A percentile compares a stretch with the other conserved stretches of the same genome.
These are phyloP conservation scores for Pugionium dolabratum DNA, from an alignment of 345 rosid species.

Conservation along the genomic window DNA sequence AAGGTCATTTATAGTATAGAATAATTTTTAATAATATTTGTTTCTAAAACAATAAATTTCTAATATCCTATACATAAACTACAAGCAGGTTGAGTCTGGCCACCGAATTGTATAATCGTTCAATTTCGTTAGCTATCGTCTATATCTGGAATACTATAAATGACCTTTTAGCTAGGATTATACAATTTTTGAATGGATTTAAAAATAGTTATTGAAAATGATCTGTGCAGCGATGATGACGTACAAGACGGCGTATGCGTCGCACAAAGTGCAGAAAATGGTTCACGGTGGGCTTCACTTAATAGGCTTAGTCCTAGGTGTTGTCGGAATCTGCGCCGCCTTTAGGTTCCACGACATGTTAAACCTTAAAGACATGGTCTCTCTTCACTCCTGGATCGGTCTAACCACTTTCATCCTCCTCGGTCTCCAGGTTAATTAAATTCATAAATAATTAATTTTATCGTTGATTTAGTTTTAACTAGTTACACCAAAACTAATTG, in stretches of 20 bases:
- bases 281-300: conserved; percentile 65
- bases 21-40: too few species aligned
- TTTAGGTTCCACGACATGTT: conserved; percentile 76
- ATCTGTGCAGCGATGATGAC: conserved; percentile 72
- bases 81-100: too few species aligned
- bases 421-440: conserved; percentile 58
- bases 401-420: conserved; percentile 58
- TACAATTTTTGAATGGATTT: too few species aligned
- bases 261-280: conserved; percentile 44
- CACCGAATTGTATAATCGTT: too few species aligned
- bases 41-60: too few species aligned
- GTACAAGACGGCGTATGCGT: conserved; percentile 54
- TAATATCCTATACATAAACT: too few species aligned
- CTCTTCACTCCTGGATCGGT: conserved; percentile 92
- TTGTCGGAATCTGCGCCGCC: conserved; percentile 69
- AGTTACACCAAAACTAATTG: not conserved
- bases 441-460: not conserved
- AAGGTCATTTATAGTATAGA: too few species aligned
- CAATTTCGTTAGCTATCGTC: too few species aligned
- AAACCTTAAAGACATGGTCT: conserved; percentile 47
- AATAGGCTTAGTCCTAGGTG: conserved; percentile 55
- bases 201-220: not conserved
- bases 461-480: not conserved
- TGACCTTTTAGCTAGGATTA: too few species aligned
- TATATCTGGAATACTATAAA: too few species aligned